Percentiles rank a stretch among this genome's conserved stretches.
Evolutionary conservation across 2,329 filamentous ascomycete species (phyloP).

Genomic region (Sporothrix euskadiensis): DNA sequence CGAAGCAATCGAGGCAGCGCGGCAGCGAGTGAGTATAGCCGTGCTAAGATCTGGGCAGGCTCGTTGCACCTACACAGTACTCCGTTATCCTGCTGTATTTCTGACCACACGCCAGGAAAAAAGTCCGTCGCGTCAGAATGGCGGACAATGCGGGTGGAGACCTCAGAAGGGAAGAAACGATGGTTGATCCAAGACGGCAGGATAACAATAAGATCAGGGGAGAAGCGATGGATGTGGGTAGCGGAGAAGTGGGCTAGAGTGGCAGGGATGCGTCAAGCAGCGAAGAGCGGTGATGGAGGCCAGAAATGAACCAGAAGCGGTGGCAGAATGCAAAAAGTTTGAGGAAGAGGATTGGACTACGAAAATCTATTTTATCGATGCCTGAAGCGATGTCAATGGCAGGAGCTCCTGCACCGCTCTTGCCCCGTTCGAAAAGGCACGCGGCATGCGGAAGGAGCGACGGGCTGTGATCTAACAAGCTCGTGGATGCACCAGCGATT

Average conservation of each 20-base stretch:
- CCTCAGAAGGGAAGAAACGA: neutral
- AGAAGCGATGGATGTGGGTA: slow-evolving; percentile 21
- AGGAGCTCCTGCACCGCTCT: neutral
- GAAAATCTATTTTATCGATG: neutral
- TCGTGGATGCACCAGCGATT: neutral
- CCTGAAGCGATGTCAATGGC: neutral
- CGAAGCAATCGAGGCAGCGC: neutral
- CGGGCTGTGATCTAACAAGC: neutral
- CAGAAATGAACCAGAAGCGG: neutral
- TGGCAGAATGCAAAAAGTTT: neutral
- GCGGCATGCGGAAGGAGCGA: slow-evolving; percentile 16
- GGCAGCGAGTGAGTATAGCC: neutral
- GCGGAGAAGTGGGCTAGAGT: slow-evolving; percentile 20
- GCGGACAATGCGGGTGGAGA: slow-evolving; percentile 25
- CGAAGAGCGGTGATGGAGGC: slow-evolving; percentile 6
- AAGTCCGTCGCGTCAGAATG: slow-evolving; percentile 24
- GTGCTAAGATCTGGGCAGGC: neutral
- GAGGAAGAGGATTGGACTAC: neutral
- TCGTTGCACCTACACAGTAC: slow-evolving; percentile 8
- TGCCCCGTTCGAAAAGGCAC: neutral
- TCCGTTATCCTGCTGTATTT: neutral
- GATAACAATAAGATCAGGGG: slow-evolving; percentile 23
- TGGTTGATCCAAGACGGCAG: slow-evolving; percentile 13
- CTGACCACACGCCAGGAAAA: neutral
- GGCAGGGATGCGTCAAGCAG: slow-evolving; percentile 5